A percentile compares a stretch with the other conserved stretches of the same genome.
These are phyloP conservation scores for Candida palmyrensis DNA, from an alignment of 805 yeast genomes.

Conservation along the genomic window DNA sequence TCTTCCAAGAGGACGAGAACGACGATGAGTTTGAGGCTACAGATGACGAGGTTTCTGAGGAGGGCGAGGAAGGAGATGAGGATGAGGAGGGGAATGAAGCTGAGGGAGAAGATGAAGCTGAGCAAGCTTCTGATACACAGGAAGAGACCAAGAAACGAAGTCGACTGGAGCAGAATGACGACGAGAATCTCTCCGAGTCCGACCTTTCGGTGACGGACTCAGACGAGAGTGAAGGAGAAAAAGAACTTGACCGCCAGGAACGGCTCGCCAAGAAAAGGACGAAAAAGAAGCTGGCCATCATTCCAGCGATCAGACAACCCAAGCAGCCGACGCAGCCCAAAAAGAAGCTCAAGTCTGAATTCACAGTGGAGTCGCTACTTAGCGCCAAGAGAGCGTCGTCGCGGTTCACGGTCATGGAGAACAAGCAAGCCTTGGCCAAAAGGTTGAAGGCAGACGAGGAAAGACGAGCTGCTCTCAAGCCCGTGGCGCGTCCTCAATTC, in stretches of 20 bases:
- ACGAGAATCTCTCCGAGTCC: conserved; percentile 54
- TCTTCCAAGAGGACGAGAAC: conserved; percentile 53
- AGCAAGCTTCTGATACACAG: conserved; percentile 12
- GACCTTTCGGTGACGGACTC: conserved; percentile 45
- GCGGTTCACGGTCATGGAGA: conserved; percentile 71
- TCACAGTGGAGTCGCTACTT: conserved; percentile 47
- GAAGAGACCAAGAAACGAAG: conserved; percentile 14
- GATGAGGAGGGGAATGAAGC: conserved; percentile 11
- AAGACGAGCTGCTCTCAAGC: conserved; percentile 45
- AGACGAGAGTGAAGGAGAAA: conserved; percentile 69
- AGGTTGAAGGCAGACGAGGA: conserved; percentile 66
- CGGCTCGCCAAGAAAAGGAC: conserved; percentile 26
- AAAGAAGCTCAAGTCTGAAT: conserved; percentile 11
- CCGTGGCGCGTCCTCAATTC: conserved; percentile 34
- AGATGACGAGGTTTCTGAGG: conserved; percentile 21
- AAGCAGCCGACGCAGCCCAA: conserved; percentile 7
- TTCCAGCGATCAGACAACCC: conserved; percentile 30
- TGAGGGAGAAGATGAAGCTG: conserved; percentile 14
- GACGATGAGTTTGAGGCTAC: conserved; percentile 26
- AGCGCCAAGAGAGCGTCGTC: conserved; percentile 65
- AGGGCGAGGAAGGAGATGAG: conserved; percentile 15
- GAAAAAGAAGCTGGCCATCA: conserved; percentile 14
- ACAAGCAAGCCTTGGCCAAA: conserved; percentile 70
- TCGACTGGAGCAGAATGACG: conserved; percentile 25
- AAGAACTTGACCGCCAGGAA: conserved; percentile 48